Conservation (phyloP, 495 filamentous ascomycete species). For the Trichoderma gamsii region DNA sequence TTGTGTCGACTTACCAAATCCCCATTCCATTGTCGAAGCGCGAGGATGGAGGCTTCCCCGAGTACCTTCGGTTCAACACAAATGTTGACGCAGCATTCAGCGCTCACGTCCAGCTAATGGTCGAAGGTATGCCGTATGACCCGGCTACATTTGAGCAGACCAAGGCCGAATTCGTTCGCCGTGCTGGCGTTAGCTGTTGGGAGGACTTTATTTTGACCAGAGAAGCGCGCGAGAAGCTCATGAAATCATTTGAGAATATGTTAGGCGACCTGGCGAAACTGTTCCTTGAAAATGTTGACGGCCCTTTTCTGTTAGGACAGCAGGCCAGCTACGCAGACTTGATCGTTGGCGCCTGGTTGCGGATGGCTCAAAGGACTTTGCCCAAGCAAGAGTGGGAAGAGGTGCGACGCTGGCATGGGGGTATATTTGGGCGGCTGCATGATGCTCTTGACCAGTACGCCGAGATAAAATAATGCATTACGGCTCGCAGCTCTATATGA, state of each 20-base stretch:
- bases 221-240: slow-evolving; percentile 36
- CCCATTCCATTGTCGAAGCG: slow-evolving; percentile 30
- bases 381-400: slow-evolving; percentile 45
- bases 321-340: slow-evolving; percentile 53
- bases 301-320: slow-evolving; percentile 47
- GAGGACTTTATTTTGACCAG: slow-evolving; percentile 41
- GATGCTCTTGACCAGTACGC: slow-evolving; percentile 34
- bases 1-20: slow-evolving; percentile 24
- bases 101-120: slow-evolving; percentile 30
- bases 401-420: slow-evolving; percentile 46
- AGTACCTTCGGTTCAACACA: slow-evolving; percentile 40
- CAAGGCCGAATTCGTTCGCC: slow-evolving; percentile 41
- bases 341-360: slow-evolving; percentile 57
- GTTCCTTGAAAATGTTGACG: slow-evolving; percentile 32
- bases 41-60: slow-evolving; percentile 18
- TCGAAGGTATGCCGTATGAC: slow-evolving; percentile 38
- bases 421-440: slow-evolving; percentile 41
- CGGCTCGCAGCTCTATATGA: too few species aligned
- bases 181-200: slow-evolving; percentile 40
- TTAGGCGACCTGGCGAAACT: slow-evolving; percentile 40
- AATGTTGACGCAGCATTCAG: slow-evolving; percentile 48
- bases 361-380: slow-evolving; percentile 35
- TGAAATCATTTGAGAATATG: slow-evolving; percentile 31
- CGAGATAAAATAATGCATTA: background rate
- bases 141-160: slow-evolving; percentile 33